These are phyloP conservation scores for Peronospora belbahrii DNA, from an alignment of 352 stramenopile genomes.

Conservation along the genomic window DNA sequence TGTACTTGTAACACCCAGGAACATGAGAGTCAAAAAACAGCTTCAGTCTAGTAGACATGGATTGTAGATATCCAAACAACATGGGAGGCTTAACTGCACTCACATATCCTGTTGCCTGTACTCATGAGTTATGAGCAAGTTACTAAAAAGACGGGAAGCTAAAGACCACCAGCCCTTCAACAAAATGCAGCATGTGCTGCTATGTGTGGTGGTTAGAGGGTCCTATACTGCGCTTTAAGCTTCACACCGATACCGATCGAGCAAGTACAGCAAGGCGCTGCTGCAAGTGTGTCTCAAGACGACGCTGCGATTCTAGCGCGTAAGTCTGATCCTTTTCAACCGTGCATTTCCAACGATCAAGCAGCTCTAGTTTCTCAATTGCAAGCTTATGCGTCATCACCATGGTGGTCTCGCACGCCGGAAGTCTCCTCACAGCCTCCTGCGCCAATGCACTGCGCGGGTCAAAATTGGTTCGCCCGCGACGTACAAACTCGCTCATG, in stretches of 20 bases:
- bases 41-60: too few species aligned
- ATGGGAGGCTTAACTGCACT: conserved; percentile 13
- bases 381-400: conserved; percentile 70
- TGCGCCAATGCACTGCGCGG: conserved; percentile 42
- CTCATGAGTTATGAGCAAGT: conserved; percentile 30
- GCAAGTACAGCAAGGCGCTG: conserved; percentile 53
- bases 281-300: conserved; percentile 51
- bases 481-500: conserved; percentile 56
- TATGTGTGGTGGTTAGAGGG: conserved; percentile 1
- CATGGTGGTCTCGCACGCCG: conserved; percentile 58
- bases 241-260: conserved; percentile 45
- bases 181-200: conserved; percentile 10
- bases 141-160: conserved; percentile 9
- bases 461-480: conserved; percentile 52
- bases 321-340: conserved; percentile 51
- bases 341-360: conserved; percentile 50
- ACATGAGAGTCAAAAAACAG: too few species aligned
- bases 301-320: conserved; percentile 38
- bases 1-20: too few species aligned
- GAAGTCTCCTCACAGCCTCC: conserved; percentile 55
- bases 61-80: conserved; percentile 14
- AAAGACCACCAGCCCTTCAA: conserved; percentile 1
- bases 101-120: conserved; percentile 20
- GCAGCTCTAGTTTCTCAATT: conserved; percentile 63
- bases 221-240: conserved; percentile 5